Evolutionary conservation across 371 early-diverging fungal genomes (phyloP).

Genomic region (Actinomortierella ambigua): DNA sequence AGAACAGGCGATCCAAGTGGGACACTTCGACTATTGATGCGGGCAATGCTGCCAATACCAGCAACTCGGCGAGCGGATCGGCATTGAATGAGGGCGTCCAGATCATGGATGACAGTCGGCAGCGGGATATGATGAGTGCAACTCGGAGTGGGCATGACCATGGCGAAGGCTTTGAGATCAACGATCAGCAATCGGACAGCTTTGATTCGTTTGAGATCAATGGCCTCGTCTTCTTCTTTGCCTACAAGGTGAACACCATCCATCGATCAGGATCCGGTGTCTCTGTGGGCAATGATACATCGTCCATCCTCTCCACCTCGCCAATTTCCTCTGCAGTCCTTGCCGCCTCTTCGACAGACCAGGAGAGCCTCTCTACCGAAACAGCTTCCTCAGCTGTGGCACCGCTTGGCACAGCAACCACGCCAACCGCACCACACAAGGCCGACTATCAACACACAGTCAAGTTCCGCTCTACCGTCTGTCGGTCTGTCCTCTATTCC

Average conservation of each 20-base stretch:
- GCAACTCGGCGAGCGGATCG: conserved; percentile 30
- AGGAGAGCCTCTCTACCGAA: no score
- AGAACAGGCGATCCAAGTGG: conserved; percentile 31
- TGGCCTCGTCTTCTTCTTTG: conserved; percentile 87
- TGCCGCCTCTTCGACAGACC: no score
- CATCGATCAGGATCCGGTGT: not conserved
- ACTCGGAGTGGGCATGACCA: conserved; percentile 49
- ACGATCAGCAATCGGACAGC: conserved; percentile 32
- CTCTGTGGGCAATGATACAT: not conserved
- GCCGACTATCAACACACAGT: conserved; percentile 73
- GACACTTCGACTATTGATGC: conserved; percentile 13
- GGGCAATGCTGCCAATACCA: conserved; percentile 9
- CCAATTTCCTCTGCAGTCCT: no score
- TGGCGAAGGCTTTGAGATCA: conserved; percentile 55
- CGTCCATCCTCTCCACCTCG: conserved; percentile 1
- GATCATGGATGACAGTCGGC: conserved; percentile 32
- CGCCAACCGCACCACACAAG: conserved; percentile 23
- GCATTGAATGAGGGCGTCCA: conserved; percentile 33
- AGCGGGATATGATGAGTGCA: conserved; percentile 28
- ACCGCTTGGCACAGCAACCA: no score
- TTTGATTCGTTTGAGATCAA: conserved; percentile 70
- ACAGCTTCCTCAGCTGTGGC: no score
- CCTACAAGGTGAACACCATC: conserved; percentile 53
- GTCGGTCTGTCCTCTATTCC: conserved; percentile 88
- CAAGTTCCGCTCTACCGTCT: conserved; percentile 84